Percentiles rank a stretch among this genome's conserved stretches.
Conservation (phyloP, 2,329 filamentous ascomycete species). For the Xylariales sp. region DNA sequence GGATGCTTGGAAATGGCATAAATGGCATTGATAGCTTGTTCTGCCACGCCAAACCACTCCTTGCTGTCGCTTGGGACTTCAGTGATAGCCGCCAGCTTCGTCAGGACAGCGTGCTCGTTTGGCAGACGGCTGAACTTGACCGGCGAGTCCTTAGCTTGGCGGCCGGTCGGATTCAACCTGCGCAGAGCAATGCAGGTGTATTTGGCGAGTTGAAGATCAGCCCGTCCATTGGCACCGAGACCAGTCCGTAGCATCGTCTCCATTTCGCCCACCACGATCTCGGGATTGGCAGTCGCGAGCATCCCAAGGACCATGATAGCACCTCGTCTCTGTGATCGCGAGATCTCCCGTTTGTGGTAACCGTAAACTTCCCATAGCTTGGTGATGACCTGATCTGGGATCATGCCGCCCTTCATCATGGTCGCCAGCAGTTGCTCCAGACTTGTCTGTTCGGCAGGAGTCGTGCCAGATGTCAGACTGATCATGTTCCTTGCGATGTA, state of each 20-base stretch:
- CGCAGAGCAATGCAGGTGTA: constrained; percentile 92
- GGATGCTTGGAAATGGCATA: constrained; percentile 93
- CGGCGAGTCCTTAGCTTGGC: constrained; percentile 69
- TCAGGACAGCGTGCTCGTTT: constrained; percentile 86
- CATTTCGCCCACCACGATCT: constrained; percentile 92
- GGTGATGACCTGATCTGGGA: constrained; percentile 78
- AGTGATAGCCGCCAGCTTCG: constrained; percentile 75
- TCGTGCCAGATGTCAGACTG: constrained; percentile 92
- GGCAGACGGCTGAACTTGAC: constrained; percentile 71
- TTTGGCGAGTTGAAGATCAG: constrained; percentile 84
- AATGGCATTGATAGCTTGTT: constrained; percentile 93
- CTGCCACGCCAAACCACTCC: constrained; percentile 93
- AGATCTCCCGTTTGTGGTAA: constrained; percentile 89
- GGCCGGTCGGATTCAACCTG: constrained; percentile 80
- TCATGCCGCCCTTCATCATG: constrained; percentile 92
- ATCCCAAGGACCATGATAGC: constrained; percentile 96
- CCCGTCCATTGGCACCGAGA: constrained; percentile 72
- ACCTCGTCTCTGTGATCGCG: constrained; percentile 81
- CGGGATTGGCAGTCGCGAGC: constrained; percentile 86
- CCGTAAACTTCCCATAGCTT: constrained; percentile 99
- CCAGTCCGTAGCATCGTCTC: constrained; percentile 91
- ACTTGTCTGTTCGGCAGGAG: constrained; percentile 89
- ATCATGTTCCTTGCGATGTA: constrained; percentile 99
- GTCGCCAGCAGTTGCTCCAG: constrained; percentile 91
- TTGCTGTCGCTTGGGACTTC: constrained; percentile 85